Evolutionary conservation across 352 stramenopile genomes (phyloP).

Genomic region (Halophytophthora polymorphica): DNA sequence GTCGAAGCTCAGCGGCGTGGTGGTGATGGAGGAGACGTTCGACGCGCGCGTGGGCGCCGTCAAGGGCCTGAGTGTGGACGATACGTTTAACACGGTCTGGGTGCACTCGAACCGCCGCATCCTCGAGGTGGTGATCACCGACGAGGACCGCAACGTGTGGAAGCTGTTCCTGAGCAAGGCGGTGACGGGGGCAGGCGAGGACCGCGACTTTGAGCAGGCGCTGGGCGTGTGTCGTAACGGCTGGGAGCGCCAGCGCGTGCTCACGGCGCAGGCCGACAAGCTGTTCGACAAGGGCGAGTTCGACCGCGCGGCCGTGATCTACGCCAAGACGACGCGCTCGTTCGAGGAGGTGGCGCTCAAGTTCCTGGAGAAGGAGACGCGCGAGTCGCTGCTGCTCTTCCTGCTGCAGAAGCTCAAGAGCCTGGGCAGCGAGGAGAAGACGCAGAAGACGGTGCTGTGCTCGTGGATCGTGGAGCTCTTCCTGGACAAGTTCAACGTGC

Average conservation of each 20-base stretch:
- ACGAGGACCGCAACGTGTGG: constrained; percentile 92
- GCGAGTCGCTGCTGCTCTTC: constrained; percentile 83
- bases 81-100: constrained; percentile 83
- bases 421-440: constrained; percentile 82
- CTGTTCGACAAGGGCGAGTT: constrained; percentile 86
- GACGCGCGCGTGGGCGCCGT: constrained; percentile 75
- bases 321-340: constrained; percentile 86
- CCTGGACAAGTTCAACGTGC: constrained; percentile 88
- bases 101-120: constrained; percentile 82
- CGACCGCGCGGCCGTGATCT: constrained; percentile 83
- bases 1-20: constrained; percentile 82
- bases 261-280: constrained; percentile 89
- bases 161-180: constrained; percentile 90
- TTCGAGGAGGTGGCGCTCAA: constrained; percentile 91
- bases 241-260: constrained; percentile 80
- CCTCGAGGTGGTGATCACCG: constrained; percentile 66
- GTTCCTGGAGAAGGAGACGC: constrained; percentile 87
- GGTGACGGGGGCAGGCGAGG: constrained; percentile 54
- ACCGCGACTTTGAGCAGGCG: constrained; percentile 88
- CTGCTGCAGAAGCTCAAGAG: constrained; percentile 88
- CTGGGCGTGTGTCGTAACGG: constrained; percentile 80
- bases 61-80: constrained; percentile 59
- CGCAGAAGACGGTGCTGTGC: constrained; percentile 90
- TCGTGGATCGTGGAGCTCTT: constrained; percentile 94
- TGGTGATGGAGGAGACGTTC: constrained; percentile 84